Conservation (phyloP, 179 eudicot species). For the Beta macrorhiza region DNA sequence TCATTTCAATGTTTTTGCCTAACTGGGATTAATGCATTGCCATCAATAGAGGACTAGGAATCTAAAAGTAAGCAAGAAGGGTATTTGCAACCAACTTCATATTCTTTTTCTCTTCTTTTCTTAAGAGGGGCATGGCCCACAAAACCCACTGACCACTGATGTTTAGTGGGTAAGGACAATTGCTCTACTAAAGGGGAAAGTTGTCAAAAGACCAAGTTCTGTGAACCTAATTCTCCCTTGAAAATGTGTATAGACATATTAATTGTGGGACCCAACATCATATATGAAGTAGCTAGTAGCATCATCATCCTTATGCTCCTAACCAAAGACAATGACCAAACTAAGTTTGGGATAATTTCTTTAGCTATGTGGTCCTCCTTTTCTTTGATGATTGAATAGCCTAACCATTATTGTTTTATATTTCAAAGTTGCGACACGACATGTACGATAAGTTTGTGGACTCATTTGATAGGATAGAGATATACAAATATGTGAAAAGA, state of each 20-base stretch:
- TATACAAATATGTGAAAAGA: too few relatives aligned
- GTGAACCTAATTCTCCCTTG: constrained; percentile 41
- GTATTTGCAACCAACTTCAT: neutral
- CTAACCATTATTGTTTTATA: constrained; percentile 24
- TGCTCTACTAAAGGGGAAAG: constrained; percentile 25
- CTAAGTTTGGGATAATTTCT: constrained; percentile 34
- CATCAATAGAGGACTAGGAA: constrained; percentile 10
- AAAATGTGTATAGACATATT: constrained; percentile 28
- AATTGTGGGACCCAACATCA: constrained; percentile 21
- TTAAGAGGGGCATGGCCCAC: constrained; percentile 15
- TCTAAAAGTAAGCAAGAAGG: neutral
- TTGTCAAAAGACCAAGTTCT: constrained; percentile 34
- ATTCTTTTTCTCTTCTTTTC: too few relatives aligned
- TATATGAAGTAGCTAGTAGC: constrained; percentile 16
- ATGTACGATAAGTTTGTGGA: too few relatives aligned
- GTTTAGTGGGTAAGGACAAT: constrained; percentile 30
- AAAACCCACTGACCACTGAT: constrained; percentile 22
- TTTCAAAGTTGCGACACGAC: neutral
- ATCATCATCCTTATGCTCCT: constrained; percentile 27
- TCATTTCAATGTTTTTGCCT: constrained; percentile 13
- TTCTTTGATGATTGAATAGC: constrained; percentile 23
- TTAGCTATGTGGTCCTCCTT: constrained; percentile 30
- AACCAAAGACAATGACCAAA: constrained; percentile 32
- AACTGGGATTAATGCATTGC: neutral
- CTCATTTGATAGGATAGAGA: too few relatives aligned